phyloP scores from a whole-genome alignment of 305 asterid species.

The Fraxinus ornus region DNA sequence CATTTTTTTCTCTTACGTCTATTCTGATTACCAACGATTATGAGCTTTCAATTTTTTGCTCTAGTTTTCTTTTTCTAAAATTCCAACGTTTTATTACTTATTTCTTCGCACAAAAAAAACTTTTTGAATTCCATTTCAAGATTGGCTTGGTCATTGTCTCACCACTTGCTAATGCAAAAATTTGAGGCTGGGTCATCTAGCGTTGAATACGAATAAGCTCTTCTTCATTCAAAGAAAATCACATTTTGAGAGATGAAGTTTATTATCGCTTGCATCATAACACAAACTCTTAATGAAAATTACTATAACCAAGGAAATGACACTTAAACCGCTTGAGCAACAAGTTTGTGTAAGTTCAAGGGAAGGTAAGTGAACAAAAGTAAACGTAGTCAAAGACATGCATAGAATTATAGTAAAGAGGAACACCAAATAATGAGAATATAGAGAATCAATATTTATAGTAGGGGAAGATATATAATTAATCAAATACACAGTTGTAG shows the following conservation, averaged over 20 bases:
- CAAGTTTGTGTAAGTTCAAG: background rate
- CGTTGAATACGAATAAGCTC: background rate
- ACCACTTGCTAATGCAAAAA: background rate
- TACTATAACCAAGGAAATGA: background rate
- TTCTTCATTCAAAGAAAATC: background rate
- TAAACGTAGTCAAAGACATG: background rate
- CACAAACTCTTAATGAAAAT: background rate
- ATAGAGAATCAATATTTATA: background rate
- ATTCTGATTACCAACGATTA: no score
- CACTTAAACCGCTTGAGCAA: background rate
- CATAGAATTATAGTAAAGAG: background rate
- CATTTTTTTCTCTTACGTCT: no score
- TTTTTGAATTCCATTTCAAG: background rate
- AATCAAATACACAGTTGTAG: background rate
- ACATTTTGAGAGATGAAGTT: background rate
- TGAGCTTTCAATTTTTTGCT: no score
- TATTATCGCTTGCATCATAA: background rate
- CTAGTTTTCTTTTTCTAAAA: no score
- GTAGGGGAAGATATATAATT: background rate
- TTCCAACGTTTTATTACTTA: background rate
- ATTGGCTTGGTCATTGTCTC: background rate
- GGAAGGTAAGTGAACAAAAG: background rate
- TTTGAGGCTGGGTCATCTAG: background rate
- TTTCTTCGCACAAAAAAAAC: no score
- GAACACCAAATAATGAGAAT: background rate